Evolutionary conservation across 805 yeast species (phyloP).

Genomic region (Candida chauliodis): DNA sequence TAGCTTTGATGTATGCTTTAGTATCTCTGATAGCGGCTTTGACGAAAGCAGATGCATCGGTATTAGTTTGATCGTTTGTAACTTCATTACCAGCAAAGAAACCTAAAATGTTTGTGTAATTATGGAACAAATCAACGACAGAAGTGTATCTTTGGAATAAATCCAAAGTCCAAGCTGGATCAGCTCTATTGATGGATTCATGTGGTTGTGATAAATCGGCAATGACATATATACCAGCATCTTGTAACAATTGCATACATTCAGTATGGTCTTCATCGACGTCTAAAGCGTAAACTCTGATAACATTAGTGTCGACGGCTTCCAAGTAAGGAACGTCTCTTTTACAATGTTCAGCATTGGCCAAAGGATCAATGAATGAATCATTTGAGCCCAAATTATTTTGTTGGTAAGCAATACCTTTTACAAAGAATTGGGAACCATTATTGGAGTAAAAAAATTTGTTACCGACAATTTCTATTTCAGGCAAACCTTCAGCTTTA

Average conservation of each 20-base stretch:
- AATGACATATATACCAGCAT: slow-evolving; percentile 88
- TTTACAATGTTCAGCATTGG: slow-evolving; percentile 56
- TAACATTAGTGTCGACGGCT: slow-evolving; percentile 60
- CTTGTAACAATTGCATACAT: slow-evolving; percentile 64
- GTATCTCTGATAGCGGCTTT: slow-evolving; percentile 81
- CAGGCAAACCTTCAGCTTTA: slow-evolving; percentile 48
- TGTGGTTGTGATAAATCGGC: slow-evolving; percentile 81
- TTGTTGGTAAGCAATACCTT: slow-evolving; percentile 79
- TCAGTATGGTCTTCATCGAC: slow-evolving; percentile 58
- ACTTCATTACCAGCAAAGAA: slow-evolving; percentile 89
- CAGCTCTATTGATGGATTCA: slow-evolving; percentile 55
- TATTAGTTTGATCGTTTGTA: slow-evolving; percentile 60
- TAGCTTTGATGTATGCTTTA: slow-evolving; percentile 57
- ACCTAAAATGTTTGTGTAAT: slow-evolving; percentile 71
- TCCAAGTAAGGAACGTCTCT: slow-evolving; percentile 73
- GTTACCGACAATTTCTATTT: slow-evolving; percentile 72
- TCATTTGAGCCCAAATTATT: slow-evolving; percentile 51
- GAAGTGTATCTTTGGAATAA: slow-evolving; percentile 64
- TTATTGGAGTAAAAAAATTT: slow-evolving; percentile 74
- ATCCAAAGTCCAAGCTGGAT: slow-evolving; percentile 62
- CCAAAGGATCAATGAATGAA: slow-evolving; percentile 66
- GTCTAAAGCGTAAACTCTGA: slow-evolving; percentile 75
- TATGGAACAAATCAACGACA: slow-evolving; percentile 65
- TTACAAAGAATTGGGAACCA: slow-evolving; percentile 74
- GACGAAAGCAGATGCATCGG: slow-evolving; percentile 76